Base-by-base conservation (phyloP, 192 early-diverging fungal genomes). In the Linnemannia schmuckeri region DNA sequence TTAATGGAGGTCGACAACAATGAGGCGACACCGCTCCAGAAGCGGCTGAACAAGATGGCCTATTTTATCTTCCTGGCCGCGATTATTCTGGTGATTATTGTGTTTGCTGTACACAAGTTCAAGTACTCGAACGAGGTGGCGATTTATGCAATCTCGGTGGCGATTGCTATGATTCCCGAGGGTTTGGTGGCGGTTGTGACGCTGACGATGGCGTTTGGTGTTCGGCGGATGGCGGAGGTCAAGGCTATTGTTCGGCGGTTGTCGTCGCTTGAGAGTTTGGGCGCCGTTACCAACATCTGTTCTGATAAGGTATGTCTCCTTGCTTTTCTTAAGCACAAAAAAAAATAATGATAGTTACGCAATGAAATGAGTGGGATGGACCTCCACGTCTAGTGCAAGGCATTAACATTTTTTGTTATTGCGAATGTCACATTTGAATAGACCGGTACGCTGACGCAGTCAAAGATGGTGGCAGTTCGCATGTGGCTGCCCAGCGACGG, bases 161-260 rank as follows among this genome's bases (percentile, higher is more conserved):
- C 95, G 27, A 97, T 98, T 80, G 95, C 96, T 18, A 94, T 97
- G 24, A 97, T 98, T 85, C 97, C 97, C 52, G 97, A 98, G 87
- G 97, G 97, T 77, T 91, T 98, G 24, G 93, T 98, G 68, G 97
- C 97, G 24, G 97, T 98, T 30, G 97, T 97, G 35, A 98, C 97
- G 6, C 88, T 98, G 70, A 97, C 97, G 41, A 97, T 97, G 94
- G 96, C 97, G 9, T 88, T 98, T 74, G 97, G 97, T 87, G 97
- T 98, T 35, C 89, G 90, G 33, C 72, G 94, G 33, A 95, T 98
- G 96, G 95, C 97, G 42, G 91, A 93, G 70, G 91, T 92, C 49
- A 93, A 96, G 79, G 97, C 97, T 5, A 94, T 98, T 61, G 97
- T 98, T 6, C 93, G 97, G 72, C 96, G 96, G 85, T 88, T 97